A percentile compares a stretch with the other conserved stretches of the same genome.
Evolutionary conservation across 1,284 basidiomycete species (phyloP).

Genomic region (Coniferiporia weirii): DNA sequence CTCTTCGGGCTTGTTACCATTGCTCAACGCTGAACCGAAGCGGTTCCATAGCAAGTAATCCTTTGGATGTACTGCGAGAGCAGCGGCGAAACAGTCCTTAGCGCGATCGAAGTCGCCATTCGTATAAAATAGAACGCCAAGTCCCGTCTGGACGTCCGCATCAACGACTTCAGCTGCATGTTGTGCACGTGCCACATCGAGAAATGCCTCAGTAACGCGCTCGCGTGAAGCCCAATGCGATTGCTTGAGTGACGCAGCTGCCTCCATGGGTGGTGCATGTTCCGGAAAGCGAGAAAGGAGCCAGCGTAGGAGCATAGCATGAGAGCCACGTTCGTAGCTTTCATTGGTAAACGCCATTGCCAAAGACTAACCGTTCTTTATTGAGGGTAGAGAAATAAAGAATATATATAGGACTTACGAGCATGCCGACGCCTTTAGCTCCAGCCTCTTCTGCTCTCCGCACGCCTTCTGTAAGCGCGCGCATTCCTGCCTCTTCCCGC

Average conservation of each 20-base stretch:
- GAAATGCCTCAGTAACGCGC: slow-evolving; percentile 78
- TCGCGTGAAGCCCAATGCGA: slow-evolving; percentile 84
- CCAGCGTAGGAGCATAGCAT: slow-evolving; percentile 87
- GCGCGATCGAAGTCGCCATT: slow-evolving; percentile 75
- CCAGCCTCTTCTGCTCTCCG: slow-evolving; percentile 55
- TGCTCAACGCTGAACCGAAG: slow-evolving; percentile 91
- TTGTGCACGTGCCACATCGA: slow-evolving; percentile 79
- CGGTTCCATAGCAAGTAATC: slow-evolving; percentile 98
- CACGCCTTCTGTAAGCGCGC: slow-evolving; percentile 68
- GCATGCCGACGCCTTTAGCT: slow-evolving; percentile 72
- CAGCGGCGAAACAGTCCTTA: slow-evolving; percentile 88
- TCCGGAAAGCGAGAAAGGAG: slow-evolving; percentile 74
- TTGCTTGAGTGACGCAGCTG: slow-evolving; percentile 53
- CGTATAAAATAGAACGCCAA: slow-evolving; percentile 93
- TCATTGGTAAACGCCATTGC: slow-evolving; percentile 99
- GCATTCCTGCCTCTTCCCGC: slow-evolving; percentile 75
- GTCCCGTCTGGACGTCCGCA: slow-evolving; percentile 88
- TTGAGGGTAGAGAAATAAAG: slow-evolving; percentile 6
- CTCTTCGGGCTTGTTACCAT: slow-evolving; percentile 92
- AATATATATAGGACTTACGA: slow-evolving; percentile 46
- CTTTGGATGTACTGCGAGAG: slow-evolving; percentile 74
- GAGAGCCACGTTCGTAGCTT: slow-evolving; percentile 83
- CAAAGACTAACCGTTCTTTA: slow-evolving; percentile 56
- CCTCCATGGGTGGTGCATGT: slow-evolving; percentile 48
- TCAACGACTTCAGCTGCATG: slow-evolving; percentile 72